phyloP scores from a whole-genome alignment of 495 filamentous ascomycete species.

The Aspergillus campestris region DNA sequence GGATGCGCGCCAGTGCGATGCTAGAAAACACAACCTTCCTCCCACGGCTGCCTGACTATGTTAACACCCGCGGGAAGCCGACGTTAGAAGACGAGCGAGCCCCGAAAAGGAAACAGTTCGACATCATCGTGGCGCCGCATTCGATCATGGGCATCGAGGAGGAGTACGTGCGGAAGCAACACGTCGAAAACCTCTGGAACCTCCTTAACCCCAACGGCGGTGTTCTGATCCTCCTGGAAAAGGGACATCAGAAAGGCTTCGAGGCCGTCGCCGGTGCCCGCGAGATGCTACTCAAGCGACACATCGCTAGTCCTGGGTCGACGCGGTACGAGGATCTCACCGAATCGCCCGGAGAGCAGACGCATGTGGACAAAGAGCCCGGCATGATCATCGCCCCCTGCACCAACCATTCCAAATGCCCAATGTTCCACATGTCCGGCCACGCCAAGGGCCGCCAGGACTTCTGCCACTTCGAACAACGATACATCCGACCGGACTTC shows the following conservation, averaged over 20 bases:
- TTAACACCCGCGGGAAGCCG: constrained; percentile 49
- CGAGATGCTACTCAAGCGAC: constrained; percentile 62
- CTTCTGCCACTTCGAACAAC: constrained; percentile 83
- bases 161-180: constrained; percentile 62
- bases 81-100: constrained; percentile 35
- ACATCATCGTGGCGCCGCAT: constrained; percentile 86
- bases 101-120: constrained; percentile 65
- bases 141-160: constrained; percentile 64
- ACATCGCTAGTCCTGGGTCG: constrained; percentile 59
- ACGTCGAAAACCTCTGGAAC: constrained; percentile 81
- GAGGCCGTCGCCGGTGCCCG: constrained; percentile 83
- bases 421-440: constrained; percentile 72
- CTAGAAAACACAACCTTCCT: constrained; percentile 88
- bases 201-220: constrained; percentile 79
- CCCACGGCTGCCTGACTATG: constrained; percentile 83
- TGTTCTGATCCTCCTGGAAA: constrained; percentile 81
- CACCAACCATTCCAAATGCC: constrained; percentile 82
- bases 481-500: constrained; percentile 76
- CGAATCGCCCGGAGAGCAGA: constrained; percentile 26
- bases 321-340: constrained; percentile 33
- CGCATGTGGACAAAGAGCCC: constrained; percentile 48
- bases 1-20: constrained; percentile 65
- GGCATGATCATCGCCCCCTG: constrained; percentile 96
- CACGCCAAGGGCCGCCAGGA: constrained; percentile 66
- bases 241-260: constrained; percentile 84